A percentile compares a stretch with the other conserved stretches of the same genome.
These are phyloP conservation scores for Neofusicoccum ribis DNA, from an alignment of 2,329 filamentous ascomycete species.

Conservation along the genomic window DNA sequence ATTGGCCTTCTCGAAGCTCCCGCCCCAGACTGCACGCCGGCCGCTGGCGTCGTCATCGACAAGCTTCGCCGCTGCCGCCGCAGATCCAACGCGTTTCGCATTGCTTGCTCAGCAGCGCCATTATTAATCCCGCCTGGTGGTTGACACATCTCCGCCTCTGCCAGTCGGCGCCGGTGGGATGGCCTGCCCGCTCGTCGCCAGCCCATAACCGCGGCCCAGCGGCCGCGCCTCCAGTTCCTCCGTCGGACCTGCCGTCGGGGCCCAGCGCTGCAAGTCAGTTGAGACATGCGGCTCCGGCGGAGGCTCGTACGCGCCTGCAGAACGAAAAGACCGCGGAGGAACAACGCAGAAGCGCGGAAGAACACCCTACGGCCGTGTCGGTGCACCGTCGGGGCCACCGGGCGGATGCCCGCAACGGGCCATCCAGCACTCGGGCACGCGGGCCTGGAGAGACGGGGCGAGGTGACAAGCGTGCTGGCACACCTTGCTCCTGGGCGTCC, in stretches of 20 bases:
- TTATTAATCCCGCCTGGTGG: background rate
- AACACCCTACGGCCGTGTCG: conserved; percentile 11
- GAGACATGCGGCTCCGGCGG: background rate
- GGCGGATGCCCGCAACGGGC: background rate
- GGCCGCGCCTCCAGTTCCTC: background rate
- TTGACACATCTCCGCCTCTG: too few species aligned
- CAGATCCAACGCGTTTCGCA: background rate
- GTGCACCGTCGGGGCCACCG: background rate
- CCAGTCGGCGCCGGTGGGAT: too few species aligned
- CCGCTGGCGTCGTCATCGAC: background rate
- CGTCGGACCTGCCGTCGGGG: background rate
- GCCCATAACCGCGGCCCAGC: background rate
- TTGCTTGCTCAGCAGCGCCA: conserved; percentile 2
- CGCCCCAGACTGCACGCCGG: background rate
- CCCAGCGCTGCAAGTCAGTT: background rate
- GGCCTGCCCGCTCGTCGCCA: too few species aligned
- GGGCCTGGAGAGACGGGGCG: background rate
- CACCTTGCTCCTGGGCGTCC: background rate
- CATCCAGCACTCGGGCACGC: background rate
- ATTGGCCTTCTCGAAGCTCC: background rate
- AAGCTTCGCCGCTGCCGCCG: background rate
- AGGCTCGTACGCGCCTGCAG: background rate
- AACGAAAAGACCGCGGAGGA: background rate
- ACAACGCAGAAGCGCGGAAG: background rate
- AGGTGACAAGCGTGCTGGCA: background rate